Percentiles rank a stretch among this genome's conserved stretches.
Evolutionary conservation across 176 grass and related monocot genomes (phyloP).

Genomic region (Urochloa ruziziensis): DNA sequence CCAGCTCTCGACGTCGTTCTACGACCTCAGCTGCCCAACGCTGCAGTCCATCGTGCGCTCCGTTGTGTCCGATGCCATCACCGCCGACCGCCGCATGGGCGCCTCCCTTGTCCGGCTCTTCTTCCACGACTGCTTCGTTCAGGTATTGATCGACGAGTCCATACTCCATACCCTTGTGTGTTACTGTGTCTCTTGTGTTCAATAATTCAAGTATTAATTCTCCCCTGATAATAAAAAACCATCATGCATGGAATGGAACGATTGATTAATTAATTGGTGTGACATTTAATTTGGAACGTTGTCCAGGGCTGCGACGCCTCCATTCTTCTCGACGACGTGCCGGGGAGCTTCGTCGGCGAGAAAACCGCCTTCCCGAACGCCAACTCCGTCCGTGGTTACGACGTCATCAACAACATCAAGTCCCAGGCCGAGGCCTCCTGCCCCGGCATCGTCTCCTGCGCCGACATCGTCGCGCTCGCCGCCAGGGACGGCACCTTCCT

Average conservation of each 20-base stretch:
- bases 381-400: slow-evolving; percentile 51
- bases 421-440: slow-evolving; percentile 30
- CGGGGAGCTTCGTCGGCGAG: slow-evolving; percentile 37
- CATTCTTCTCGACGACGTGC: slow-evolving; percentile 44
- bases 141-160: slow-evolving; percentile 3
- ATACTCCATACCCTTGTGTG: no score
- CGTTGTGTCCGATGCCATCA: slow-evolving; percentile 31
- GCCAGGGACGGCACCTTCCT: slow-evolving; percentile 59
- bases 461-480: slow-evolving; percentile 77
- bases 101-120: slow-evolving; percentile 69
- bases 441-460: slow-evolving; percentile 62
- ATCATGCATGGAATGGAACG: no score
- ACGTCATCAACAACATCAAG: slow-evolving; percentile 59
- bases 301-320: slow-evolving; percentile 72
- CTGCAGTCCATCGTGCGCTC: slow-evolving; percentile 29
- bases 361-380: slow-evolving; percentile 42
- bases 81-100: slow-evolving; percentile 45
- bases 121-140: slow-evolving; percentile 85
- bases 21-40: slow-evolving; percentile 39
- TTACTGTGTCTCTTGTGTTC: no score
- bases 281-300: no score
- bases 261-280: no score
- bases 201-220: no score
- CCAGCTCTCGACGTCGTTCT: slow-evolving; percentile 54
- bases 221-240: no score